Conservation (phyloP, 441 rosid genomes). For the Pelargonium australe region DNA sequence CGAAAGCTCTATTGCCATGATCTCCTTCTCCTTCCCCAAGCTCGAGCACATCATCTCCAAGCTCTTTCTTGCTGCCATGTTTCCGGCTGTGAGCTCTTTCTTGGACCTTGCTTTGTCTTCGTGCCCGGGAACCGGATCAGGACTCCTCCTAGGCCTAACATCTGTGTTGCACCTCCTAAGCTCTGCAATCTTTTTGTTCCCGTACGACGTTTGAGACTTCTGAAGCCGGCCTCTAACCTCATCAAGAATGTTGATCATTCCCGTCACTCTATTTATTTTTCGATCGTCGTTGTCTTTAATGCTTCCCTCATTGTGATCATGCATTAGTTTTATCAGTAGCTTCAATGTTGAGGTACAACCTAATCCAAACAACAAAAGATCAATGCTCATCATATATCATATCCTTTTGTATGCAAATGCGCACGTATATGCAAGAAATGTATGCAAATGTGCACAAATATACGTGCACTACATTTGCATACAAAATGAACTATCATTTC, state of each 20-base stretch:
- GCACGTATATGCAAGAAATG: not conserved
- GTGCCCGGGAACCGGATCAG: constrained; percentile 21
- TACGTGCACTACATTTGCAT: too few relatives aligned
- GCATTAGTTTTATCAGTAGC: constrained; percentile 59
- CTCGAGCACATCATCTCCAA: constrained; percentile 74
- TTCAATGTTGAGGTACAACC: constrained; percentile 22
- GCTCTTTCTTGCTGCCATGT: constrained; percentile 57
- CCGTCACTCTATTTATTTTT: constrained; percentile 48
- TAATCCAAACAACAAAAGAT: not conserved
- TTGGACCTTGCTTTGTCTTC: constrained; percentile 51
- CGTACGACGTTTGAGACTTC: constrained; percentile 35
- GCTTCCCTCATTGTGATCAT: constrained; percentile 56
- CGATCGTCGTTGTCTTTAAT: constrained; percentile 41
- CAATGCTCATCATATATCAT: not conserved
- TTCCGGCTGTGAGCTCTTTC: constrained; percentile 39
- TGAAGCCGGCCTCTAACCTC: constrained; percentile 58
- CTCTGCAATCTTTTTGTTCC: constrained; percentile 39
- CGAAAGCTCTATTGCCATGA: constrained; percentile 62
- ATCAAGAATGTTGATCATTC: constrained; percentile 70
- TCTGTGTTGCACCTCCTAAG: constrained; percentile 72
- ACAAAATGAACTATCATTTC: too few relatives aligned
- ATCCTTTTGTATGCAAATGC: too few relatives aligned
- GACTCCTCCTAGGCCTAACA: constrained; percentile 30
- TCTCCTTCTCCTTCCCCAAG: constrained; percentile 77
- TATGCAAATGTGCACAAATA: too few relatives aligned